Evolutionary conservation across 768 basidiomycete species (phyloP), one percentile per base, ranked within the genome.

Genomic region (Guyanaporus albipodus): DNA sequence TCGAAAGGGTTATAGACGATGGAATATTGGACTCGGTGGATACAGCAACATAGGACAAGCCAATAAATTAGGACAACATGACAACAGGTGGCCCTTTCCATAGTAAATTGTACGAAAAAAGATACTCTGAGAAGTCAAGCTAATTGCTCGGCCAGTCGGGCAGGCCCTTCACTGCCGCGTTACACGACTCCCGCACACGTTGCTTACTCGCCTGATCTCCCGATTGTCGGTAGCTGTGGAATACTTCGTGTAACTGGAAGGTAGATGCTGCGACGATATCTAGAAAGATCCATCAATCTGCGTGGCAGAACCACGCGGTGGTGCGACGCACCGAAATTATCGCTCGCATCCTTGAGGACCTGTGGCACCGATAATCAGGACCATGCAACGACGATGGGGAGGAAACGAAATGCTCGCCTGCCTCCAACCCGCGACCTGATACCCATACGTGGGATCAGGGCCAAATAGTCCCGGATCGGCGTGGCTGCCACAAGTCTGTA

Each of bases 171-270:
- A 91, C 61, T 6, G 88, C 84, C 11, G 86, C 85, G 57, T 91
- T 91, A 40, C 81, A 82, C 4, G 83, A 80, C 62, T 91, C 87
- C 26, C 85, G 78, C 9, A 91, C 88, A 19, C 87, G 79, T 18
- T 73, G 73, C 62, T 87, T 90, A 58, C 85, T 84, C 6, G 84
- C 78, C 22, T 70, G 44, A 62, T 91, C 88, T 3, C 74, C 72
- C 7, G 88, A 89, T 38, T 86, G 85, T 23, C 86, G 78, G 58
- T 91, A 91, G 8, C 82, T 82, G 17, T 71, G 54, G 54, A 77
- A 80, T 17, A 87, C 85, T 59, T 91, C 88, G 53, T 78, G 75
- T 70, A 91, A 79, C 67, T 91, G 88, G 64, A 87, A 83, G 2
- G 77, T 70, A 0, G 81, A 83, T 2, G 87, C 88, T 7, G 78